Base-by-base conservation (phyloP, 2,329 filamentous ascomycete genomes). In the Incumbomyces lentus region DNA sequence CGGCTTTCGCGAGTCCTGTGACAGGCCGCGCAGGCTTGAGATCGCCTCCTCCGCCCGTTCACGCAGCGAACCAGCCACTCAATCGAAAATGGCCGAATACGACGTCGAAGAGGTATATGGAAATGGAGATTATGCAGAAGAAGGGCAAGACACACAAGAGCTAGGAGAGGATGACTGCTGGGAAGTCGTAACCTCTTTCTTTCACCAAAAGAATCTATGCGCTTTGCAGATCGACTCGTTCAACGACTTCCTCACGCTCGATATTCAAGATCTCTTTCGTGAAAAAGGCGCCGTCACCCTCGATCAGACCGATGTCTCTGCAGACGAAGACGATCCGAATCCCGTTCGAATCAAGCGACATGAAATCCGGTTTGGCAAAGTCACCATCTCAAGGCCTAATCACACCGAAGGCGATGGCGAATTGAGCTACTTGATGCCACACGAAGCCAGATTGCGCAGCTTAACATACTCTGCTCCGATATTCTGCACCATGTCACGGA, bases 81-180 rank as follows among this genome's bases (percentile, higher is more conserved):
- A 22, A 14, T 18, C 29, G 32, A 49, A 18, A 48, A 78, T 78
- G 73, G 73, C 72, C 45, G 70, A 74, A 50, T 74, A 74, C 59
- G 74, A 78, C 47, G 76, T 81, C 52, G 34, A 32, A 8, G 51
- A 55, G 31, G 49, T 50, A 16, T 51, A 55, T 18, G 35, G 46
- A 12, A 51, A 54, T 40, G 54, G 49, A n/a, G 55, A 54, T 30
- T 86, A 87, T 62, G 82, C 82, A 51, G 78, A 81, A 55, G 76
- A 77, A 53, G 78, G 80, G 53, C 79, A 83, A 49, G 79, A 70
- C 49, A 26, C 22, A 8, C 79, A 76, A 49, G 78, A 81, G 52
- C 95, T 96, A 69, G 95, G 89, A 19, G 86, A 89, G 51, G 92
- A 96, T 71, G 93, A 98, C 69, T 95, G 88, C 73, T 98, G 93